Percentiles rank a stretch among this genome's conserved stretches.
Evolutionary conservation across 352 stramenopile species (phyloP).

Genomic region (Aphanomyces cochlioides): DNA sequence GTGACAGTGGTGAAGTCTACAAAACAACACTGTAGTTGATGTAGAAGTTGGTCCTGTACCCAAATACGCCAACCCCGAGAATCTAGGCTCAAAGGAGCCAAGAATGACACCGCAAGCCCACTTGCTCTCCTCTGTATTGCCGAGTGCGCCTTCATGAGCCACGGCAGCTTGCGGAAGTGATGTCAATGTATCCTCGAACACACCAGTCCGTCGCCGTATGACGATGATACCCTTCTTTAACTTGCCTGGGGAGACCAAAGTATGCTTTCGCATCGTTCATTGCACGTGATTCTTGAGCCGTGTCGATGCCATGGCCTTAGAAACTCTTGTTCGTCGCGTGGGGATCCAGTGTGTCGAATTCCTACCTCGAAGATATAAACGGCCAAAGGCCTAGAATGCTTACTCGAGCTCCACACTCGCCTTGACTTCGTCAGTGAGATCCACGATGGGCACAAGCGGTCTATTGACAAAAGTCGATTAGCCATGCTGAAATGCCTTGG

Average conservation of each 20-base stretch:
- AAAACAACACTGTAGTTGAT: too few relatives aligned
- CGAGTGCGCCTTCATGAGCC: too few relatives aligned
- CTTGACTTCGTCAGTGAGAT: not conserved
- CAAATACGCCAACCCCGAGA: too few relatives aligned
- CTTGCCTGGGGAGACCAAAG: conserved; percentile 47
- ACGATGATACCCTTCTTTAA: conserved; percentile 56
- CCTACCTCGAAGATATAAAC: conserved; percentile 58
- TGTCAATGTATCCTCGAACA: conserved; percentile 71
- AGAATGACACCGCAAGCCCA: too few relatives aligned
- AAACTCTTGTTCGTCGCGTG: not conserved
- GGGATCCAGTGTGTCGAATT: not conserved
- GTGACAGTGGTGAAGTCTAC: too few relatives aligned
- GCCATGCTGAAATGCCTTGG: too few relatives aligned
- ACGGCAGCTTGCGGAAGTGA: conserved; percentile 75
- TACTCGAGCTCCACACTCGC: conserved; percentile 35
- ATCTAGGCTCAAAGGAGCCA: too few relatives aligned
- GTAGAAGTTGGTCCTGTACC: too few relatives aligned
- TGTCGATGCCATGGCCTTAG: conserved; percentile 53
- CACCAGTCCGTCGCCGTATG: conserved; percentile 63
- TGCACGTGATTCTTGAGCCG: conserved; percentile 43
- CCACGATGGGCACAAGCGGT: conserved; percentile 13
- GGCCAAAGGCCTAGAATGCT: conserved; percentile 65
- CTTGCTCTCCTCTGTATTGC: too few relatives aligned
- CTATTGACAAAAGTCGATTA: too few relatives aligned
- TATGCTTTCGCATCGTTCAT: conserved; percentile 56